Evolutionary conservation across 2,329 filamentous ascomycete species (phyloP).

Genomic region (Xylaria arbuscula): DNA sequence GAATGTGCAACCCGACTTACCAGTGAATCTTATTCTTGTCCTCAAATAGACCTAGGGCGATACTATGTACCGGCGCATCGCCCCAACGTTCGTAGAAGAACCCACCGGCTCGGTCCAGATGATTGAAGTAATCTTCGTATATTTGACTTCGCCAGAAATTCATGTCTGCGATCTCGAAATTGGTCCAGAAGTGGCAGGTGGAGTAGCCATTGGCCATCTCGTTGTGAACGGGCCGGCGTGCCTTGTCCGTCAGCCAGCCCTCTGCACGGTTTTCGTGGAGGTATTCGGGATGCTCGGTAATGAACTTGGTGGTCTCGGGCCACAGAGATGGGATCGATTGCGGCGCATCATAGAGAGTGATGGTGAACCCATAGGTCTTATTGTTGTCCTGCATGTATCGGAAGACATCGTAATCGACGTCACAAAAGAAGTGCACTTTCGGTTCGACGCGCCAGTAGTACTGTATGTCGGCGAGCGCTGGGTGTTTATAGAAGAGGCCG

Average conservation of each 20-base stretch:
- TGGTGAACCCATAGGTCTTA: conserved; percentile 98
- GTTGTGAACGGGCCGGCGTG: conserved; percentile 82
- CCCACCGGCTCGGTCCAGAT: conserved; percentile 90
- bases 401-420: conserved; percentile 98
- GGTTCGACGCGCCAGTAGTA: conserved; percentile 99
- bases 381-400: conserved; percentile 98
- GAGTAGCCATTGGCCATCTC: conserved; percentile 89
- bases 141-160: conserved; percentile 89
- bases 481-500: conserved; percentile 97
- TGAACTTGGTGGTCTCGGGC: conserved; percentile 94
- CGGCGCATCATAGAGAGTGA: conserved; percentile 94
- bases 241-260: conserved; percentile 84
- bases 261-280: conserved; percentile 86
- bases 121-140: conserved; percentile 96
- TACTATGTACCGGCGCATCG: conserved; percentile 95
- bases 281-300: conserved; percentile 84
- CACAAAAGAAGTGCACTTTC: conserved; percentile 99
- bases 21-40: conserved; percentile 92
- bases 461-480: conserved; percentile 80
- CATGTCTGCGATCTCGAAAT: conserved; percentile 96
- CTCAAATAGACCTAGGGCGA: conserved; percentile 91
- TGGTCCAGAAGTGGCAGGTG: conserved; percentile 99
- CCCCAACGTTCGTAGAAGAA: conserved; percentile 99
- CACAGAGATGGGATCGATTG: conserved; percentile 87
- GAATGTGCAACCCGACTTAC: conserved; percentile 61